Percentiles rank a stretch among this genome's conserved stretches.
Evolutionary conservation across 495 filamentous ascomycete genomes (phyloP).

Genomic region (Hapsidospora chrysogenum): DNA sequence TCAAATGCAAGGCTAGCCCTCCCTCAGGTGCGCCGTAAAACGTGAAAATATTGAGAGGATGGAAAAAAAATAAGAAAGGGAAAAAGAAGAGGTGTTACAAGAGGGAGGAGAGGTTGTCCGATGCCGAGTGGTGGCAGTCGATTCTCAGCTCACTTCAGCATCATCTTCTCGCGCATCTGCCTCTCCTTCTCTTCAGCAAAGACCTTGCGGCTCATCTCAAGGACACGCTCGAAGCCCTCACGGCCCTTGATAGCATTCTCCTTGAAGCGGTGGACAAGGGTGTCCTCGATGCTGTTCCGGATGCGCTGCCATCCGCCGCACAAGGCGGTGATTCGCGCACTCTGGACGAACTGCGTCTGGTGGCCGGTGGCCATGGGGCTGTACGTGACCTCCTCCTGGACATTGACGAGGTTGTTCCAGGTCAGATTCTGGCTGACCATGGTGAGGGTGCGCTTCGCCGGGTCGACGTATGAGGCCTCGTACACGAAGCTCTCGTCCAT

Average conservation of each 20-base stretch:
- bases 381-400: conserved; percentile 83
- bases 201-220: conserved; percentile 83
- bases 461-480: conserved; percentile 90
- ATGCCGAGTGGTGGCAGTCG: too few relatives aligned
- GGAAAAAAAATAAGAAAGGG: too few relatives aligned
- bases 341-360: conserved; percentile 68
- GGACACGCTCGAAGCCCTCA: conserved; percentile 84
- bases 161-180: conserved; percentile 10
- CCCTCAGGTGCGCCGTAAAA: too few relatives aligned
- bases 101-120: neutral
- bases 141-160: conserved; percentile 9
- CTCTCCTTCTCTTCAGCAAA: conserved; percentile 73
- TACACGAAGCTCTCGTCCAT: conserved; percentile 68
- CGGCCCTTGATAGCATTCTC: conserved; percentile 82
- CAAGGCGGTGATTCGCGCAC: conserved; percentile 80
- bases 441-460: conserved; percentile 61
- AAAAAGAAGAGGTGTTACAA: too few relatives aligned
- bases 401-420: conserved; percentile 68
- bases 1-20: too few relatives aligned
- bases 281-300: conserved; percentile 84
- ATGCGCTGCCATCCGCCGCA: conserved; percentile 94
- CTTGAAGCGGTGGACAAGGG: conserved; percentile 69
- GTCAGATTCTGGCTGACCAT: conserved; percentile 91
- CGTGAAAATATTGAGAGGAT: too few relatives aligned
- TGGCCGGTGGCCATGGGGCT: conserved; percentile 38